A percentile compares a stretch with the other conserved stretches of the same genome.
These are phyloP conservation scores for Trichosporon asahii DNA, from an alignment of 1,284 basidiomycete species.

Conservation along the genomic window DNA sequence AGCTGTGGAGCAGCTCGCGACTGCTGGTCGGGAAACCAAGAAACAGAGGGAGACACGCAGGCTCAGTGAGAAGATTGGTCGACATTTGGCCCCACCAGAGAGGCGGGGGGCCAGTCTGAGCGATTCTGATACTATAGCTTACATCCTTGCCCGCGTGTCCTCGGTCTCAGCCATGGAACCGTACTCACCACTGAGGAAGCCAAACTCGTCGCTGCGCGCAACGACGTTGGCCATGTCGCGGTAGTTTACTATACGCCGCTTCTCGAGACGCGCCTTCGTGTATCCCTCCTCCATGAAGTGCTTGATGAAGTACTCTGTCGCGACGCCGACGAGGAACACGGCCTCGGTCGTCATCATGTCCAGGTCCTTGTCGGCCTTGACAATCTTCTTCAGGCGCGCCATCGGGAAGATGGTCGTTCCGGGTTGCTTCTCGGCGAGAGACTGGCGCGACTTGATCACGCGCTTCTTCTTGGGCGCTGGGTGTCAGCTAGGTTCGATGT, in stretches of 20 bases:
- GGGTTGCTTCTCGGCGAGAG: slow-evolving; percentile 42
- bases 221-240: slow-evolving; percentile 50
- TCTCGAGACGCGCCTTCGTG: slow-evolving; percentile 50
- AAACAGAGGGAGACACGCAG: neutral
- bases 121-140: slow-evolving; percentile 37
- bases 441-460: slow-evolving; percentile 45
- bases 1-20: no score
- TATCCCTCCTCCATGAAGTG: slow-evolving; percentile 52
- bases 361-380: slow-evolving; percentile 54
- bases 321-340: slow-evolving; percentile 51
- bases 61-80: slow-evolving; percentile 51
- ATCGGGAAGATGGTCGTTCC: slow-evolving; percentile 52
- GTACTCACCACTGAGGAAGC: slow-evolving; percentile 46
- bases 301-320: slow-evolving; percentile 53
- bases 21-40: no score
- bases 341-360: slow-evolving; percentile 53
- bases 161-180: neutral
- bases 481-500: neutral
- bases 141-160: slow-evolving; percentile 27
- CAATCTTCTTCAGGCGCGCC: slow-evolving; percentile 51
- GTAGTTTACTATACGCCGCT: slow-evolving; percentile 51
- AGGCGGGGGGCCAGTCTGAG: slow-evolving; percentile 22
- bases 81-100: slow-evolving; percentile 24
- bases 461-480: slow-evolving; percentile 34
- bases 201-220: slow-evolving; percentile 45